Conservation (phyloP, 495 filamentous ascomycete species). For the Penicillium daleae region DNA sequence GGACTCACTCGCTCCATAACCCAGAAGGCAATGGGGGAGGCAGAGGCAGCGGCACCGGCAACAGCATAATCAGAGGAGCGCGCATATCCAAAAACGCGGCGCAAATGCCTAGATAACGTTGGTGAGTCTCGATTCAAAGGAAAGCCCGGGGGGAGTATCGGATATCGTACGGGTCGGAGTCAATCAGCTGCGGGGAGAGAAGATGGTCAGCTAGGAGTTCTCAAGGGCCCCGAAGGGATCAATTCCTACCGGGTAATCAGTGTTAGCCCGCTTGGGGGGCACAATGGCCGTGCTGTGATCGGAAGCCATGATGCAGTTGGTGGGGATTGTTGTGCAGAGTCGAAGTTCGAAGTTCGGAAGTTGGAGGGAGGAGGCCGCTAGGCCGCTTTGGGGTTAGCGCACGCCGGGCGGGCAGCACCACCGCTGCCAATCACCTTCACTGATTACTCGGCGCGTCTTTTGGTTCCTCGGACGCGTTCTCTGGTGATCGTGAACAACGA, state of each 20-base stretch:
- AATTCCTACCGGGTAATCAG: slow-evolving; percentile 76
- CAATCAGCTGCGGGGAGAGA: slow-evolving; percentile 73
- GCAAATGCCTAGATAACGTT: slow-evolving; percentile 72
- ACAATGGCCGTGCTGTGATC: slow-evolving; percentile 62
- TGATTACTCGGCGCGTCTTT: slow-evolving; percentile 21
- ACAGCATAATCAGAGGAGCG: slow-evolving; percentile 78
- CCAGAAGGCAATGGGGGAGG: slow-evolving; percentile 72
- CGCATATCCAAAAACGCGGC: slow-evolving; percentile 84
- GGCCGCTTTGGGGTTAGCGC: slow-evolving; percentile 33
- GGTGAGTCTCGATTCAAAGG: slow-evolving; percentile 30
- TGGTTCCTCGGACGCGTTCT: slow-evolving; percentile 6
- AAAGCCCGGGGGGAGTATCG: slow-evolving; percentile 11
- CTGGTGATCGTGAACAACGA: neutral
- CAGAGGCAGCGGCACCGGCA: slow-evolving; percentile 64
- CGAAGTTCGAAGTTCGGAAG: slow-evolving; percentile 37
- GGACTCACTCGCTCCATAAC: slow-evolving; percentile 81
- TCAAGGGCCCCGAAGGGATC: neutral
- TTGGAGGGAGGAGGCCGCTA: slow-evolving; percentile 28
- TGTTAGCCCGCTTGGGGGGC: slow-evolving; percentile 72
- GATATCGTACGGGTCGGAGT: slow-evolving; percentile 87
- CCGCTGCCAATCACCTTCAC: slow-evolving; percentile 15
- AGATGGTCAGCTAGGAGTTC: slow-evolving; percentile 31
- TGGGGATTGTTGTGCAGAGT: slow-evolving; percentile 30
- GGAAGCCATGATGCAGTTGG: slow-evolving; percentile 58
- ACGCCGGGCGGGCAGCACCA: slow-evolving; percentile 14